Evolutionary conservation across 2,329 filamentous ascomycete species (phyloP).

Genomic region (Aspergillus felis): DNA sequence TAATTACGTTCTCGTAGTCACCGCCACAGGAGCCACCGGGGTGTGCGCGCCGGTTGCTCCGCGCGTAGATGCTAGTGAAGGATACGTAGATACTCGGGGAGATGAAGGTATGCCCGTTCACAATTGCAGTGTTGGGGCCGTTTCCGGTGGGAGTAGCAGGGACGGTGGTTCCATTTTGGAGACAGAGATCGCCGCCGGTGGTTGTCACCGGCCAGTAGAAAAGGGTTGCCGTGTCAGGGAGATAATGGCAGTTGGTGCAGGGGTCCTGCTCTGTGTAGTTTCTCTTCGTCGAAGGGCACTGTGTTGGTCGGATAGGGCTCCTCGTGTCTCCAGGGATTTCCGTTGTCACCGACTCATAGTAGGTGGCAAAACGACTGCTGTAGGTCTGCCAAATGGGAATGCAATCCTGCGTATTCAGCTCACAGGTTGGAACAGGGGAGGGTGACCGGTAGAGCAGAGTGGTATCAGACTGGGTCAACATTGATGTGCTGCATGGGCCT

Average conservation of each 20-base stretch:
- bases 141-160: constrained; percentile 8
- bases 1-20: constrained; percentile 13
- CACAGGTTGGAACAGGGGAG: constrained; percentile 6
- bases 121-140: constrained; percentile 17
- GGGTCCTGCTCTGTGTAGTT: constrained; percentile 15
- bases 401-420: constrained; percentile 15
- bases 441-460: constrained; percentile 10
- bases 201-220: constrained; percentile 24
- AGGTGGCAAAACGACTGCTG: constrained; percentile 7
- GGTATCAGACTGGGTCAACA: neutral
- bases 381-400: constrained; percentile 21
- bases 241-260: constrained; percentile 18
- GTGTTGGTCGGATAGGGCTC: constrained; percentile 13
- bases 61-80: constrained; percentile 20
- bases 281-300: constrained; percentile 12
- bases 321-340: constrained; percentile 14
- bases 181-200: constrained; percentile 14
- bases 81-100: constrained; percentile 21
- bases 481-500: constrained; percentile 12
- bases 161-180: constrained; percentile 17
- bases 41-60: constrained; percentile 16
- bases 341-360: constrained; percentile 3
- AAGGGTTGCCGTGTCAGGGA: constrained; percentile 18
- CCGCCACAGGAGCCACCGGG: constrained; percentile 16
- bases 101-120: constrained; percentile 17